Base-by-base conservation (phyloP, 1,139 yeast species). In the Saccharomycopsis phalli region DNA sequence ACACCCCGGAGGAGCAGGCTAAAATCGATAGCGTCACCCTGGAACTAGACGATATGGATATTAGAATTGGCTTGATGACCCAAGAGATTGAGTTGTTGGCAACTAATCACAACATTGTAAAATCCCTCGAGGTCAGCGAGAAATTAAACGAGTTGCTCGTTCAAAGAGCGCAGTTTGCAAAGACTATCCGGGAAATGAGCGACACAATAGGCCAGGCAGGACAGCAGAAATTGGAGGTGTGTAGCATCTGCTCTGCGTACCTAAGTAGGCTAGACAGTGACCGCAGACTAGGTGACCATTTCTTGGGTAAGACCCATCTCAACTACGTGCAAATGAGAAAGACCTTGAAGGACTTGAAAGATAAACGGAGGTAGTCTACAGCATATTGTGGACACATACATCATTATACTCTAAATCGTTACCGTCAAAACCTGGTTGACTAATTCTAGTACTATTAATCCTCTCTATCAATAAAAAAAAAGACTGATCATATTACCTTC, bases 161-260 rank as follows among this genome's bases (percentile, higher is more conserved):
- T 25, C 67, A 67, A 54, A 65, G 81, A 50, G 70, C 63, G 47
- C 61, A 57, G 16, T 60, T 76, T 18, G 70, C 76, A 0, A 73
- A 70, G 39, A 65, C 65, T 35, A 78, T 84, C 8, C 61, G 82
- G 34, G 66, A 62, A 27, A 62, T 81, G 1, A 71, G 81, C 6
- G 95, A 84, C 45, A 80, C 76, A 50, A 72, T 81, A 4, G 94
- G 94, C 1, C 94, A 83, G 50, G 74, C 88, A 3, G 84, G 94
- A 1, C 94, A 83, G 54, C 97, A 88, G 53, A 83, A 83, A 55
- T 65, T 88, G 38, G 96, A 87, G 57, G 94, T 86, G 1, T 91
- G 98, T 61, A 83, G 76, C 50, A 78, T 76, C 2, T 91, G 98
- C 62, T 96, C 95, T 0, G 95, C 95, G 0, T 86, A 81, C 56